Evolutionary conservation across 192 early-diverging fungal genomes (phyloP), one percentile per base, ranked within the genome.

Genomic region (Rhizoclosmatium globosum): DNA sequence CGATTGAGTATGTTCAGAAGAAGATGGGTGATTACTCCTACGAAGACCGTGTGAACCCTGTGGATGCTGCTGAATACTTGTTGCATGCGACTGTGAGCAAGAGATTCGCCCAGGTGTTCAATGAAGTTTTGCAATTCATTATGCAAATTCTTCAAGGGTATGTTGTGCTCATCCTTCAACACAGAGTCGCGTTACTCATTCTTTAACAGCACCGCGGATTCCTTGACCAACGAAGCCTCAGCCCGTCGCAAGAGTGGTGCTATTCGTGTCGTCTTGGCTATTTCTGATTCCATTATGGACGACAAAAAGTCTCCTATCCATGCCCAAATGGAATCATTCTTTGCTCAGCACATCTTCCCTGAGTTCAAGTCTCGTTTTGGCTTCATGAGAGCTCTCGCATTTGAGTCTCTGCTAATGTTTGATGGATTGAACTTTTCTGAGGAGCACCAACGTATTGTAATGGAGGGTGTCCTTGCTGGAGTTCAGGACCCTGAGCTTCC

Each of bases 241-340:
- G 38, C 87, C 89, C 41, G 87, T 91, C 48, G 64, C 53, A 99
- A 98, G 86, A 94, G 97, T 82, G 96, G 96, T 72, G 95, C 94
- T 4, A 85, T 99, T 68, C 87, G 87, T 77, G 96, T 98, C 93
- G 93, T 99, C 84, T 84, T 91, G 7, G 83, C 87, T 15, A 83
- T 99, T 17, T 89, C 93, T 21, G 87, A 92, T 56, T 73, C 88
- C 4, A 89, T 94, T 47, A 85, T 95, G 53, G 79, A 77, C n/a
- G 71, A 86, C 17, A 73, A 78, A 42, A 64, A 67, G 2, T 96
- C 95, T 57, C 91, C 93, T 0, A 83, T 97, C 46, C 81, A 87
- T 17, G 82, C 74, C 69, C 61, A 76, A 59, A 94, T 99, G 85
- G 95, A 96, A 68, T 31, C 42, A 7, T 95, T 98, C 82, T 87